Conservation (phyloP, 768 basidiomycete genomes). For the Ramaria sp. region DNA sequence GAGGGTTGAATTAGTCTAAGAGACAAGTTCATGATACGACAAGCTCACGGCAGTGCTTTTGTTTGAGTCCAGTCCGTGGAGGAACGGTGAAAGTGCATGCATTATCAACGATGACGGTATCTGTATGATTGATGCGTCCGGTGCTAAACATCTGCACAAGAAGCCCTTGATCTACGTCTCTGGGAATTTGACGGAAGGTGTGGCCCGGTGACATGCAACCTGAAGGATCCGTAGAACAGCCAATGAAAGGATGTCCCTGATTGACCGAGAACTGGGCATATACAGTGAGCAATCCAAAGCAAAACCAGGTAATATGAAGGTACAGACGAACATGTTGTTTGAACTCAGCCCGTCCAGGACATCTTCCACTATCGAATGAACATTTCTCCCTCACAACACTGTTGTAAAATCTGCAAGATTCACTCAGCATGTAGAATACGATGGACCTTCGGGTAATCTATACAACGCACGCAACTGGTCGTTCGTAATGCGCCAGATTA, state of each 20-base stretch:
- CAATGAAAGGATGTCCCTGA: not conserved
- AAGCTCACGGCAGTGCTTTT: constrained; percentile 3
- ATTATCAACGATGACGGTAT: not conserved
- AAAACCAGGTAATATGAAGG: not conserved
- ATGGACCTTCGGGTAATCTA: not conserved
- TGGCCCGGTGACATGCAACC: not conserved
- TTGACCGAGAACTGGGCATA: not conserved
- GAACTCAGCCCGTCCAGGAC: not conserved
- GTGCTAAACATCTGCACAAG: not conserved
- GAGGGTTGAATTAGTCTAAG: not conserved
- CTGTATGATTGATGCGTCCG: not conserved
- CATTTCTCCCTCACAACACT: constrained; percentile 6
- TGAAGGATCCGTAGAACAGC: not conserved
- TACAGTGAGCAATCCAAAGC: not conserved
- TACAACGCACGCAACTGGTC: constrained; percentile 1
- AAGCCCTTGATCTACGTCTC: not conserved
- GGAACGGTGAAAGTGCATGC: constrained; percentile 5
- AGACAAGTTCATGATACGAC: not conserved
- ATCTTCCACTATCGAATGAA: not conserved
- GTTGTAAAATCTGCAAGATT: constrained; percentile 5
- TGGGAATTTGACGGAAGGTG: constrained; percentile 2
- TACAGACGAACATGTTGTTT: constrained; percentile 2
- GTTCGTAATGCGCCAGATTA: not conserved
- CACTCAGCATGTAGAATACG: not conserved
- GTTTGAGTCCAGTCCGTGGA: constrained; percentile 4